Conservation (phyloP, 305 asterid genomes). For the Fraxinus sp. region DNA sequence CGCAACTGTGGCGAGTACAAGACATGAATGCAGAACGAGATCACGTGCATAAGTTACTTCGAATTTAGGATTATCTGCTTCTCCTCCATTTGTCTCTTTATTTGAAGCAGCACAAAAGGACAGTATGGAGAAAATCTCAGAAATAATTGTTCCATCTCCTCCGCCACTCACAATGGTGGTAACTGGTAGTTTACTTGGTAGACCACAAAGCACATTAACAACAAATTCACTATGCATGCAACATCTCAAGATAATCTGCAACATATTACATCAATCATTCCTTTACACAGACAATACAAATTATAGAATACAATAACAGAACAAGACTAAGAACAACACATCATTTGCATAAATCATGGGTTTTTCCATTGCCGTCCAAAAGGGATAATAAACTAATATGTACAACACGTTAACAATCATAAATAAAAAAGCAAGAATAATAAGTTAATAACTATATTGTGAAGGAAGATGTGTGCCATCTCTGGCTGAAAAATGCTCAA, state of each 20-base stretch:
- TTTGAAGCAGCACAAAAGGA: slow-evolving; percentile 66
- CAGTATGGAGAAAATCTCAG: slow-evolving; percentile 81
- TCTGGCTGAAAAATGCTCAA: slow-evolving; percentile 2
- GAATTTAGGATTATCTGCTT: slow-evolving; percentile 51
- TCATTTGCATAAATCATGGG: background rate
- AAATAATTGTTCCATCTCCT: slow-evolving; percentile 89
- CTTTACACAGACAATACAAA: slow-evolving; percentile 16
- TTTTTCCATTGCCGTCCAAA: background rate
- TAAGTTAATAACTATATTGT: background rate
- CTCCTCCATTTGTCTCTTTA: slow-evolving; percentile 66
- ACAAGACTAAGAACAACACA: slow-evolving; percentile 11
- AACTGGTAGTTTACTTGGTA: slow-evolving; percentile 85
- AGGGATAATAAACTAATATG: slow-evolving; percentile 3
- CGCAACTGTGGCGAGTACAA: slow-evolving; percentile 72
- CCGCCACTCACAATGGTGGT: slow-evolving; percentile 92
- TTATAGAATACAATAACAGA: background rate
- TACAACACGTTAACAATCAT: background rate
- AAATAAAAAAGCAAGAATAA: background rate
- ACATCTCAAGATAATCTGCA: slow-evolving; percentile 82
- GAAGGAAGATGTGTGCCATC: background rate
- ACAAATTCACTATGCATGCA: slow-evolving; percentile 67
- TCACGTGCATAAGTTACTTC: slow-evolving; percentile 56
- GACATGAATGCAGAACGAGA: slow-evolving; percentile 78
- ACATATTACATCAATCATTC: slow-evolving; percentile 22
- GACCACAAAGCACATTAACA: slow-evolving; percentile 76